phyloP scores from a whole-genome alignment of 352 stramenopile genomes.

The Nothophytophthora sp. region DNA sequence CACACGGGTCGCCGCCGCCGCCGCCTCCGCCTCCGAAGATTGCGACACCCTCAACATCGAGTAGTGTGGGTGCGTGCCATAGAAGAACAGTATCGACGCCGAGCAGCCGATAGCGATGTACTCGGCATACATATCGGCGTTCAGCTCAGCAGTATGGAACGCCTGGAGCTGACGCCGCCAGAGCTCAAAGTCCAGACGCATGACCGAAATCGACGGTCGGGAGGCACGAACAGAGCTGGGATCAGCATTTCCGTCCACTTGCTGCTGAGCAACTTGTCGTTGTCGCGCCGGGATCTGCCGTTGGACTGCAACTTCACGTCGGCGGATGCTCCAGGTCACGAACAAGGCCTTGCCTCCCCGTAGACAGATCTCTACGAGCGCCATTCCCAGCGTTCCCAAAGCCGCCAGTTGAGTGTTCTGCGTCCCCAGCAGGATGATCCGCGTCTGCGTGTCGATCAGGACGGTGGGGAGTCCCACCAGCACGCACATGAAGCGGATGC shows the following conservation, averaged over 20 bases:
- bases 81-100: slow-evolving; percentile 28
- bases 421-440: too few species aligned
- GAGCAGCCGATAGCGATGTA: slow-evolving; percentile 45
- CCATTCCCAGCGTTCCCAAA: too few species aligned
- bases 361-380: neutral
- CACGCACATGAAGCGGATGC: too few species aligned
- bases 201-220: neutral
- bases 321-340: too few species aligned
- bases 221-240: too few species aligned
- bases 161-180: slow-evolving; percentile 12
- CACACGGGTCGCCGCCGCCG: neutral
- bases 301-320: too few species aligned
- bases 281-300: too few species aligned
- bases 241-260: neutral
- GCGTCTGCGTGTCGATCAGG: too few species aligned
- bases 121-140: slow-evolving; percentile 33
- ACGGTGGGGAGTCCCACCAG: too few species aligned
- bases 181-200: slow-evolving; percentile 11
- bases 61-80: slow-evolving; percentile 31
- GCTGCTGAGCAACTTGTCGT: too few species aligned
- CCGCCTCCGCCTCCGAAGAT: neutral
- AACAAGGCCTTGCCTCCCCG: too few species aligned
- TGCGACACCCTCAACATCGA: slow-evolving; percentile 5
- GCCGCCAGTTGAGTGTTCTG: too few species aligned
- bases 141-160: slow-evolving; percentile 19